Percentiles rank a stretch among this genome's conserved stretches.
These are phyloP conservation scores for Dujonia santamariae DNA, from an alignment of 1,139 yeast genomes.

Conservation along the genomic window DNA sequence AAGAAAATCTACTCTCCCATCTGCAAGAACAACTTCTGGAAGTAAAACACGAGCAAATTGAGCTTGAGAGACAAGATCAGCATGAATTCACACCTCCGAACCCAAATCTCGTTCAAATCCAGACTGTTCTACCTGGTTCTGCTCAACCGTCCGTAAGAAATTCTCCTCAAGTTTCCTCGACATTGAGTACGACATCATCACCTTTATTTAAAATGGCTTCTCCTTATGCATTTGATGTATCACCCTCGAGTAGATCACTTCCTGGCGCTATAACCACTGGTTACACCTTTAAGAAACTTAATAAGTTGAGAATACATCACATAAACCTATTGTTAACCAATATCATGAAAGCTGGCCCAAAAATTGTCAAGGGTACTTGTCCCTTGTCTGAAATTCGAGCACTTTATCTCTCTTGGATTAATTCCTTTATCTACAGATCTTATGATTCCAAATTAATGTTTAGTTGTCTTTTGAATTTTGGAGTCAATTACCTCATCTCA, in stretches of 20 bases:
- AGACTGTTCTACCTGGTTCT: background rate
- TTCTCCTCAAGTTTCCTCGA: too few relatives aligned
- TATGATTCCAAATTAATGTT: constrained; percentile 27
- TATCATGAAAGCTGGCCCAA: constrained; percentile 15
- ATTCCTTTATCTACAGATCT: constrained; percentile 29
- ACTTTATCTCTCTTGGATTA: constrained; percentile 34
- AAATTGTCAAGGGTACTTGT: constrained; percentile 26
- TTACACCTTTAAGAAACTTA: background rate
- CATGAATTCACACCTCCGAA: too few relatives aligned
- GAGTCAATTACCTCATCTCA: constrained; percentile 39
- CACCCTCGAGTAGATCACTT: too few relatives aligned
- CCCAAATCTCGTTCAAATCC: background rate
- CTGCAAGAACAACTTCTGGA: background rate
- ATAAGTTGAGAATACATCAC: background rate
- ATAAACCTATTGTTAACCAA: background rate
- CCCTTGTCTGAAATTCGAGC: constrained; percentile 27
- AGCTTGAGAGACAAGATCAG: too few relatives aligned
- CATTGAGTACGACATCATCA: too few relatives aligned
- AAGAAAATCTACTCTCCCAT: background rate
- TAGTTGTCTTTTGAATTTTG: constrained; percentile 37
- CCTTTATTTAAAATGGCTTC: background rate
- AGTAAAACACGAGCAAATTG: too few relatives aligned
- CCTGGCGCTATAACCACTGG: constrained; percentile 1
- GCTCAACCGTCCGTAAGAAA: background rate
- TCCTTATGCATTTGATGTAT: too few relatives aligned